Evolutionary conservation across 306 rosid genomes (phyloP), one percentile per base, ranked within the genome.

Genomic region (Lathyrus sativus): DNA sequence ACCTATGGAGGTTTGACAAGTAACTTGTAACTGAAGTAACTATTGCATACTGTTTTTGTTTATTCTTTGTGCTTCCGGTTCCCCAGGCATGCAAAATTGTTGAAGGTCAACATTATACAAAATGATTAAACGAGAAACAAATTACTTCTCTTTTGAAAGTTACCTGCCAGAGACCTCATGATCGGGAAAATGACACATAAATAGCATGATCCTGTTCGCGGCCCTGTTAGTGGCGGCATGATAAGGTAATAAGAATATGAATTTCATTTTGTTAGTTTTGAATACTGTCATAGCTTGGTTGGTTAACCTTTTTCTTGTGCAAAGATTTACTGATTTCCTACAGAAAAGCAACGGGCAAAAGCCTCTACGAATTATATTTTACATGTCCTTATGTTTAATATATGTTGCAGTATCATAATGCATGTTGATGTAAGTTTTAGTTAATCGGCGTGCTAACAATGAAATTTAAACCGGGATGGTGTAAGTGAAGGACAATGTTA

Each of bases 41-140:
- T 51, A 42, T 28, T 72, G 15, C 44, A 28, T 22, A 18, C 7
- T 57, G 33, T 50, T 22, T 5, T 72, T 56, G 38, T 58, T 62
- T 12, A 49, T 58, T 55, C 46, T 67, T 11, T 57, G 46, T 41
- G 15, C 62, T 38, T 67, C 54, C 80, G 70, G 59, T 71, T 75
- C 76, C 55, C 51, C 71, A 92, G 99, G 99, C 99, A 17, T 93
- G 99, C 87, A 93, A 93, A 88, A 93, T 93, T 82, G 99, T 93
- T 10, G 99, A 87, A 81, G 97, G 97, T 26, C 99, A 90, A 78
- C 85, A 19, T 54, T 93, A 93, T 78, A 88, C 97, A 1, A 93
- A 90, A 75, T 85, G 96, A 82, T 79, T 93, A 79, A 93, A 93
- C 51, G 99, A 90, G 81, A 90, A 85, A 74, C 97, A 93, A 85